Percentiles rank a stretch among this genome's conserved stretches.
phyloP scores from a whole-genome alignment of 1,284 basidiomycete genomes.

The Tetrapyrgos nigripes region DNA sequence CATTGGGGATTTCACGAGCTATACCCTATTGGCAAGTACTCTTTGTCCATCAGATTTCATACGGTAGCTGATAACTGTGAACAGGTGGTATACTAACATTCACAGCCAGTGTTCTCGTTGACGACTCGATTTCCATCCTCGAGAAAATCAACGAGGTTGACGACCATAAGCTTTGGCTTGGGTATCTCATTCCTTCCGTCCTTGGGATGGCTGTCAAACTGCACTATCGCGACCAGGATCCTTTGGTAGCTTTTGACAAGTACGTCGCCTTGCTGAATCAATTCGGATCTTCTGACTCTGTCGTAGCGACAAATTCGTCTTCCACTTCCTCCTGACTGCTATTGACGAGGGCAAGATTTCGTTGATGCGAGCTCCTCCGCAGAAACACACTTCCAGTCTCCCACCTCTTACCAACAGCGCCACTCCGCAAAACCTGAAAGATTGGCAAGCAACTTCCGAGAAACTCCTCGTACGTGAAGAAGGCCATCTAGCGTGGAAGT shows the following conservation, averaged over 20 bases:
- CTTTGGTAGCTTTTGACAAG: slow-evolving; percentile 41
- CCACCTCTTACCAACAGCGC: background rate
- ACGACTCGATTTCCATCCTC: slow-evolving; percentile 52
- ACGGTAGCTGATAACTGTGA: background rate
- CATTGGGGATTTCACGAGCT: slow-evolving; percentile 69
- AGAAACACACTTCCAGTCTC: slow-evolving; percentile 10
- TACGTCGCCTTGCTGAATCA: slow-evolving; percentile 20
- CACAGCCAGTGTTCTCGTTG: slow-evolving; percentile 60
- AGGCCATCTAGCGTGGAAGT: background rate
- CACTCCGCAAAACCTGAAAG: background rate
- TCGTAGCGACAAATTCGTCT: slow-evolving; percentile 45
- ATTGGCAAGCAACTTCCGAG: background rate
- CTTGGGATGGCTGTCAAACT: slow-evolving; percentile 54
- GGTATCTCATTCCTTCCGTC: slow-evolving; percentile 65
- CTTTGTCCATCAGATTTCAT: background rate
- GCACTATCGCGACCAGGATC: slow-evolving; percentile 39
- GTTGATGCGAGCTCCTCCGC: slow-evolving; percentile 51
- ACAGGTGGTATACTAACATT: slow-evolving; percentile 76
- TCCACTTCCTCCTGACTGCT: slow-evolving; percentile 47
- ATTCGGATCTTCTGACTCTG: slow-evolving; percentile 1
- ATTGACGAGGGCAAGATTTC: slow-evolving; percentile 60
- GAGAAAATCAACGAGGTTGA: slow-evolving; percentile 54
- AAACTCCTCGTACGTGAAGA: background rate
- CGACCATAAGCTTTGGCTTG: slow-evolving; percentile 69
- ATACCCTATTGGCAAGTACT: slow-evolving; percentile 61